Evolutionary conservation across 352 stramenopile genomes (phyloP).

Genomic region (Phytophthora tentaculata): DNA sequence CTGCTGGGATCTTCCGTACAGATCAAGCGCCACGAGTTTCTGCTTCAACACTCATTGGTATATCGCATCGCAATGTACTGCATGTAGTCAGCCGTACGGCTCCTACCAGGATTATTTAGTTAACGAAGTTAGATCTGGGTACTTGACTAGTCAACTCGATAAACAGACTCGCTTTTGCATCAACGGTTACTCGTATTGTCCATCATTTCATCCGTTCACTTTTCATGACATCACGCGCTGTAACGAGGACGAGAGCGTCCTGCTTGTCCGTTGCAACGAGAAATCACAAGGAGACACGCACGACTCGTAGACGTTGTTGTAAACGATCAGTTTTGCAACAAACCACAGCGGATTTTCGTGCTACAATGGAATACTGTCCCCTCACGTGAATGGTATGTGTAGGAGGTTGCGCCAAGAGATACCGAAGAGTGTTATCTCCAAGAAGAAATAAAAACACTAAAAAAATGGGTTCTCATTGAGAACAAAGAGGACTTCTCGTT

Average conservation of each 20-base stretch:
- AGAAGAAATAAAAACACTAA: neutral
- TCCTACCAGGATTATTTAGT: too few species aligned
- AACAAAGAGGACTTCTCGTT: constrained; percentile 6
- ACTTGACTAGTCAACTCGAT: too few species aligned
- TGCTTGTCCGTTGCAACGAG: neutral
- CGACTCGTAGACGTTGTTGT: neutral
- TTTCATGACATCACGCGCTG: constrained; percentile 8
- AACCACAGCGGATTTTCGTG: neutral
- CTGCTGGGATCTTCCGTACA: constrained; percentile 33
- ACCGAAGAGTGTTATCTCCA: neutral
- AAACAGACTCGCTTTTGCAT: too few species aligned
- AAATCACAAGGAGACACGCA: neutral
- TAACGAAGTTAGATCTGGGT: too few species aligned
- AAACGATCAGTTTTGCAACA: constrained; percentile 6
- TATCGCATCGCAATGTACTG: too few species aligned
- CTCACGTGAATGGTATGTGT: too few species aligned
- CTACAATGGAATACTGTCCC: too few species aligned
- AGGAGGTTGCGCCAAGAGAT: too few species aligned
- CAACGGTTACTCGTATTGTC: too few species aligned
- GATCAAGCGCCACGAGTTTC: constrained; percentile 36
- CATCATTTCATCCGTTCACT: neutral
- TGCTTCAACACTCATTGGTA: constrained; percentile 41
- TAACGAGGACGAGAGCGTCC: neutral
- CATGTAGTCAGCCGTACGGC: too few species aligned
- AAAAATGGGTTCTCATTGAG: too few species aligned